Evolutionary conservation across 2,329 filamentous ascomycete species (phyloP), one percentile per base, ranked within the genome.

Genomic region (Pseudogymnoascus destructans): DNA sequence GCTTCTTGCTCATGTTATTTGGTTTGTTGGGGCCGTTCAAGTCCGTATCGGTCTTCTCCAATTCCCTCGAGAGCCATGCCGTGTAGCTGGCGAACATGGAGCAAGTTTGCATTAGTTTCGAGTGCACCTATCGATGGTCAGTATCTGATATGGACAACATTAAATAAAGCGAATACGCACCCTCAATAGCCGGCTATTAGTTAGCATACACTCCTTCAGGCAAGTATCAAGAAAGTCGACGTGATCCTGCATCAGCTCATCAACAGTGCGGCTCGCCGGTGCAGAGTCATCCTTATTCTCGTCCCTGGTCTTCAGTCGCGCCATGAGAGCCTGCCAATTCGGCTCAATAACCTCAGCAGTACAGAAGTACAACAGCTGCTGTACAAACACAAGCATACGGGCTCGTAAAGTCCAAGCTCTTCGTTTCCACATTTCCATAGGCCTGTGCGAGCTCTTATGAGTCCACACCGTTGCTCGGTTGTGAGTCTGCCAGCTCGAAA

Each of bases 201-300:
- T 98, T 63, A 98, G 78, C 90, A 97, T 97, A 75, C 93, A 97
- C 73, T 97, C 93, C 73, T 97, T 98, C 66, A 98, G 77, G 70
- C 93, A 98, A 3, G 93, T 97, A 66, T 96, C 93, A 54, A 98
- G 75, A 70, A 98, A 98, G 72, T 97, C 93, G 61, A 98, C 91
- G 73, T 98, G 93, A 68, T 97, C 91, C 73, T 97, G 89, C 93
- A 98, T 98, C 68, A 98, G 74, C 73, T 97, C 90, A 68, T 98
- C 93, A 1, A 98, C 93, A 0, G 93, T 98, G 35, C 90, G 73
- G 38, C 74, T 75, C 5, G 72, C 69, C 0, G 70, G 66, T 15
- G 63, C 63, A 21, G 61, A 58, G 2, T 70, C 69, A 30, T 70
- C 69, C 59, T 71, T 67, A 62, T 69, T 69, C 10, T 76, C 74